These are phyloP conservation scores for Blastobotrys petasosporus DNA, from an alignment of 1,139 yeast genomes.

Conservation along the genomic window DNA sequence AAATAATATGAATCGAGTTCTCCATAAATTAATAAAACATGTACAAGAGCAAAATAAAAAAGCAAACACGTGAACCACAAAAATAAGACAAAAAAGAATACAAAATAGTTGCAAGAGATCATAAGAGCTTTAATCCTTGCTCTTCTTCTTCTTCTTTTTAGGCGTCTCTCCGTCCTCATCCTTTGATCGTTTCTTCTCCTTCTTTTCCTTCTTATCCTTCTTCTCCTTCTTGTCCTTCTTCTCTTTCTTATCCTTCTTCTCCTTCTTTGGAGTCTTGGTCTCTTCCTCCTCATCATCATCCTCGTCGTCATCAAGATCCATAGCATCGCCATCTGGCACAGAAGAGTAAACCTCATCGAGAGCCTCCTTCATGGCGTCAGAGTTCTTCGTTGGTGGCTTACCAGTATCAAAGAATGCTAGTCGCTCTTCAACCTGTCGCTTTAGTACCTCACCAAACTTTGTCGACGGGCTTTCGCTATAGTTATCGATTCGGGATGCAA, in stretches of 20 bases:
- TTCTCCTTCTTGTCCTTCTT: slow-evolving; percentile 39
- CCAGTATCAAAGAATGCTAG: slow-evolving; percentile 94
- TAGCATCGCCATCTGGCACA: slow-evolving; percentile 45
- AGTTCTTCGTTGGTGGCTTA: slow-evolving; percentile 91
- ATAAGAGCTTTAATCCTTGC: slow-evolving; percentile 15
- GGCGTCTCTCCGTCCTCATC: slow-evolving; percentile 27
- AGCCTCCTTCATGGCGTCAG: slow-evolving; percentile 91
- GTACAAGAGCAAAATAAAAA: too few species aligned
- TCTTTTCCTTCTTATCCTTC: slow-evolving; percentile 35
- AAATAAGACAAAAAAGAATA: not conserved
- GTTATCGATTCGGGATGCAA: slow-evolving; percentile 97
- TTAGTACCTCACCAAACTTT: slow-evolving; percentile 83
- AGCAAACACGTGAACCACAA: not conserved
- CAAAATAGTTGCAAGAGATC: not conserved
- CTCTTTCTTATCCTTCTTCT: slow-evolving; percentile 29
- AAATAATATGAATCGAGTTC: too few species aligned
- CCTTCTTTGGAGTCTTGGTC: slow-evolving; percentile 31
- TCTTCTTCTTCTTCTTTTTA: slow-evolving; percentile 36
- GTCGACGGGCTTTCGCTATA: slow-evolving; percentile 54
- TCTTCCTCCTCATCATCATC: slow-evolving; percentile 37
- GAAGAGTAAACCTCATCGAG: slow-evolving; percentile 53
- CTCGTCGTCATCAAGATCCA: slow-evolving; percentile 44
- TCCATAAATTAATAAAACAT: too few species aligned
- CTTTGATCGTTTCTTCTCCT: slow-evolving; percentile 27
- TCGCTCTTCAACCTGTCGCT: slow-evolving; percentile 97